A percentile compares a stretch with the other conserved stretches of the same genome.
Evolutionary conservation across 2,329 filamentous ascomycete genomes (phyloP).

Genomic region (Exserohilum rostratum): DNA sequence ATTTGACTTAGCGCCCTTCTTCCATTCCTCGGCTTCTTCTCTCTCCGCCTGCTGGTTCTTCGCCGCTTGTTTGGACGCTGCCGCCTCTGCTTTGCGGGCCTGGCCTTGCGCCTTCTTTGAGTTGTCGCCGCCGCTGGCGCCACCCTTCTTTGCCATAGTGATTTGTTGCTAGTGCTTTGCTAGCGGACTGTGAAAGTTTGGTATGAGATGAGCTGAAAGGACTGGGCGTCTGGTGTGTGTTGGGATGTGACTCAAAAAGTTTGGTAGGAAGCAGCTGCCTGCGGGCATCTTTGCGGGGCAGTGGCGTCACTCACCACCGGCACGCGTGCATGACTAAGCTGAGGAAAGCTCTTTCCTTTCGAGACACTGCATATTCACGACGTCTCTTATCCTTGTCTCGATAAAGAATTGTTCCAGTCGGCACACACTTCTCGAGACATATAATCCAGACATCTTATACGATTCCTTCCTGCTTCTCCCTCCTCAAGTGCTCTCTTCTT

Average conservation of each 20-base stretch:
- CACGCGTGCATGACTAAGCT: conserved; percentile 21
- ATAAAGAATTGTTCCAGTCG: too few species aligned
- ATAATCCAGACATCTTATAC: conserved; percentile 15
- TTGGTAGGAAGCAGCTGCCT: conserved; percentile 3
- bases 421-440: too few species aligned
- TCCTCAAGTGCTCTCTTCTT: conserved; percentile 28
- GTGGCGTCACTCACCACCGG: conserved; percentile 11
- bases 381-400: background rate
- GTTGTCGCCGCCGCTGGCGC: conserved; percentile 68
- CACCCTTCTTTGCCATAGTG: conserved; percentile 57
- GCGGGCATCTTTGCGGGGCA: conserved; percentile 17
- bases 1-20: conserved; percentile 81
- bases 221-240: too few species aligned
- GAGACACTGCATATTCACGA: background rate
- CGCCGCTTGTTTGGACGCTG: conserved; percentile 76
- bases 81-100: conserved; percentile 88
- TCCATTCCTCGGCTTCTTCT: conserved; percentile 78
- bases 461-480: conserved; percentile 38
- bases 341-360: background rate
- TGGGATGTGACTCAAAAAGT: background rate
- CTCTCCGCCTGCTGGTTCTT: conserved; percentile 70
- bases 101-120: conserved; percentile 90
- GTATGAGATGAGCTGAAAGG: background rate
- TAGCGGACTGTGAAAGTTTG: too few species aligned
- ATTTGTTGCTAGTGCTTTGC: background rate